A percentile compares a stretch with the other conserved stretches of the same genome.
phyloP scores from a whole-genome alignment of 192 early-diverging fungal species.

The Mortierella claussenii region DNA sequence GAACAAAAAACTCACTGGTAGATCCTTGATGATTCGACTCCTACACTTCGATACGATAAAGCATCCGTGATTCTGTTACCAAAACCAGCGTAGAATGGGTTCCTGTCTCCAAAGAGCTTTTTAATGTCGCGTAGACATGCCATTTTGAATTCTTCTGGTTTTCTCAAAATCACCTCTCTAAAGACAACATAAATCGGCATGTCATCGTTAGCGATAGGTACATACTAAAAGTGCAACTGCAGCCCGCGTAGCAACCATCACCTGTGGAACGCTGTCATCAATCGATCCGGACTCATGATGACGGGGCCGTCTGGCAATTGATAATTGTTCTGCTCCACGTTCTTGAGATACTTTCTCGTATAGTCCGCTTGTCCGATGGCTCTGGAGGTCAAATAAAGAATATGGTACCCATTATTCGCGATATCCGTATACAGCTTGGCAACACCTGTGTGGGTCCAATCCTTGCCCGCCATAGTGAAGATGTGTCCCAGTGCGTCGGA shows the following conservation, averaged over 20 bases:
- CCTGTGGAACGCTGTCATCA: constrained; percentile 88
- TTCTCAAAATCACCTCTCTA: constrained; percentile 92
- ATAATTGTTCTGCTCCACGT: constrained; percentile 87
- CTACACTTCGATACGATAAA: constrained; percentile 91
- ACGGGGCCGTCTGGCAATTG: constrained; percentile 93
- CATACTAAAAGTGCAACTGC: background rate
- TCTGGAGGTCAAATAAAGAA: constrained; percentile 93
- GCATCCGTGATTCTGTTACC: constrained; percentile 97
- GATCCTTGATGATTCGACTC: constrained; percentile 90
- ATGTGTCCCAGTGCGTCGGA: constrained; percentile 96
- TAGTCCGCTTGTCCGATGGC: constrained; percentile 94
- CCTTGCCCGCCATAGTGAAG: constrained; percentile 95
- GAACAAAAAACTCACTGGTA: too few relatives aligned
- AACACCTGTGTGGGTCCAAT: constrained; percentile 97
- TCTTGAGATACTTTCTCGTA: constrained; percentile 90
- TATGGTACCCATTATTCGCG: constrained; percentile 90
- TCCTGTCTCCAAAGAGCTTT: constrained; percentile 80
- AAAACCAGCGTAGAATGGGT: constrained; percentile 96
- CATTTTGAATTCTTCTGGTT: constrained; percentile 98
- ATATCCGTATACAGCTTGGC: constrained; percentile 97
- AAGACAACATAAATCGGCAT: background rate
- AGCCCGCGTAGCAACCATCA: background rate
- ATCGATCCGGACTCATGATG: constrained; percentile 93
- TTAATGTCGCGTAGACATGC: constrained; percentile 90
- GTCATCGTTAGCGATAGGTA: background rate